These are phyloP conservation scores for Coriolopsis trogii DNA, from an alignment of 1,284 basidiomycete species.

Conservation along the genomic window DNA sequence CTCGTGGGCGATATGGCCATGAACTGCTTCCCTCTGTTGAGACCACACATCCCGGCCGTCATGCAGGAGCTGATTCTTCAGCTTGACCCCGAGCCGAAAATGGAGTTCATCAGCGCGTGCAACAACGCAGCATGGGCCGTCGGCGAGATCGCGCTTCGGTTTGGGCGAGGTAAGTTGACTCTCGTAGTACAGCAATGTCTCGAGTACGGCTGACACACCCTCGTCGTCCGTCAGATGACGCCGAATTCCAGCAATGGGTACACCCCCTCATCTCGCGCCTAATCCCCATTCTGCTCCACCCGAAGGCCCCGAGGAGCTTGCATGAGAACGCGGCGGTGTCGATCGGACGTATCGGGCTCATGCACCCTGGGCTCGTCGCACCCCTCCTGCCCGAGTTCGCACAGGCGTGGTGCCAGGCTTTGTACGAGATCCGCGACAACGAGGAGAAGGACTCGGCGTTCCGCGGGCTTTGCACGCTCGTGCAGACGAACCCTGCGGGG, in stretches of 20 bases:
- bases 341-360: conserved; percentile 95
- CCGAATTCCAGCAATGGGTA: conserved; percentile 89
- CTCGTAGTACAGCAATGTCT: not conserved
- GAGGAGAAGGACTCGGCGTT: conserved; percentile 99
- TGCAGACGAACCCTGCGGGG: conserved; percentile 91
- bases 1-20: conserved; percentile 98
- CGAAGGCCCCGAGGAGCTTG: conserved; percentile 91
- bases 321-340: conserved; percentile 99
- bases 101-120: conserved; percentile 94
- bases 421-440: conserved; percentile 99
- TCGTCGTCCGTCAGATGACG: conserved; percentile 63
- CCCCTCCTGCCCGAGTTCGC: conserved; percentile 92
- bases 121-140: conserved; percentile 99
- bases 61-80: conserved; percentile 92
- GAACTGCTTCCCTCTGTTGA: conserved; percentile 87
- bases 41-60: conserved; percentile 83
- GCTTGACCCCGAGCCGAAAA: conserved; percentile 88
- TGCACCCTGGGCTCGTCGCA: conserved; percentile 88
- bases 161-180: conserved; percentile 63
- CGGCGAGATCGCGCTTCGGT: conserved; percentile 93
- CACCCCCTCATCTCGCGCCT: conserved; percentile 85
- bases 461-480: conserved; percentile 94
- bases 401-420: conserved; percentile 94
- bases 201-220: conserved; percentile 10
- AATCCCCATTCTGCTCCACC: conserved; percentile 90